Base-by-base conservation (phyloP, 352 stramenopile species). In the Pythium aquatile region DNA sequence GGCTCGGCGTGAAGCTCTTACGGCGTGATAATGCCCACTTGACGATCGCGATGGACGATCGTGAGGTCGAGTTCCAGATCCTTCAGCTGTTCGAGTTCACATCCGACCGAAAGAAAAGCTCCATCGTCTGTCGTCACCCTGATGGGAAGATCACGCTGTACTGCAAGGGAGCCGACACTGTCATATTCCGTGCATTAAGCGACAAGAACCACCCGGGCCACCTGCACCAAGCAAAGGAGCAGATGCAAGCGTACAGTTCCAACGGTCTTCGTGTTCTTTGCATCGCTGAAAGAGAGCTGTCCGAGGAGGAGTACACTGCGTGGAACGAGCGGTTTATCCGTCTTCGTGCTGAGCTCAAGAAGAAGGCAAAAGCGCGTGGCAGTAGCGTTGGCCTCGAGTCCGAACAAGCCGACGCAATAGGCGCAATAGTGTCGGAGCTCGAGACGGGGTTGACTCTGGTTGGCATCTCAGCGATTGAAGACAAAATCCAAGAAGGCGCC, bases 111-210 rank as follows among this genome's bases (percentile, higher is more conserved):
- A 90, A 88, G 58, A 87, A 87, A 59, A 92, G 80, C 58, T 90
- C 81, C 2, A 77, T 87, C 1, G 20, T 87, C 4, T 82, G 72
- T 47, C 74, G 76, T 10, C 68, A 81, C 13, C 40, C 66, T 1
- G 68, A 66, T 3, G 70, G 70, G 7, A 69, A 61, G 16, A 68
- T 83, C 13, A 59, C 86, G 14, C 37, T 92, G 35, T 78, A 88
- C 46, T 79, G 66, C 47, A 95, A 98, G 77, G 92, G 93, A n/a
- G 93, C 93, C 1, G 93, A 98, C 64, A 93, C 83, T 1, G 80
- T 95, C 20, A 83, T 98, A 5, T 67, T 97, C 11, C 65, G 75
- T 3, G 58, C 83, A 20, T 59, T 87, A 20, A 77, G 66, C 32
- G 58, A 68, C 2, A 58, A 46, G 0, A 81, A 81, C 61, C 67